phyloP scores from a whole-genome alignment of 2,329 filamentous ascomycete species.

The Macroventuria anomochaeta region DNA sequence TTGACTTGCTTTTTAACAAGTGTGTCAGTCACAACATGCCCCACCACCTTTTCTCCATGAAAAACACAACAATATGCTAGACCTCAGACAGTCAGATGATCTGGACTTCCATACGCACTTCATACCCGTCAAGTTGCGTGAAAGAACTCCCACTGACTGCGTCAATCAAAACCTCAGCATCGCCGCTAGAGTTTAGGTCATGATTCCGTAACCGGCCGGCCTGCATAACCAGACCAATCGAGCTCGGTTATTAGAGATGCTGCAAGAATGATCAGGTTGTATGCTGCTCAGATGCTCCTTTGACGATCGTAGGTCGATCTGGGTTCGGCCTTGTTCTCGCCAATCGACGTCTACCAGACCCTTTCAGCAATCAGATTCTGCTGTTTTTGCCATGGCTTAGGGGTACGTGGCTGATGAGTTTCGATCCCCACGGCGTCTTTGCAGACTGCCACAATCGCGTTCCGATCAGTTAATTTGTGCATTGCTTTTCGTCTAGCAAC shows the following conservation, averaged over 20 bases:
- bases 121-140: background rate
- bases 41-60: too few relatives aligned
- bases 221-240: constrained; percentile 1
- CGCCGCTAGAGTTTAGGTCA: background rate
- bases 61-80: background rate
- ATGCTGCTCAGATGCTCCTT: background rate
- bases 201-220: background rate
- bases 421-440: constrained; percentile 2
- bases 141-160: background rate
- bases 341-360: constrained; percentile 1
- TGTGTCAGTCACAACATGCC: too few relatives aligned
- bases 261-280: background rate
- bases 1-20: too few relatives aligned
- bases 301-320: constrained; percentile 4
- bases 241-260: background rate
- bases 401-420: background rate
- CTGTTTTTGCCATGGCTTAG: constrained; percentile 3
- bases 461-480: constrained; percentile 2
- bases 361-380: constrained; percentile 8
- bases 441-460: constrained; percentile 8
- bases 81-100: background rate
- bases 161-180: background rate
- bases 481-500: background rate
- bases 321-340: background rate
- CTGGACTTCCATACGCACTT: background rate